Evolutionary conservation across 2,329 filamentous ascomycete genomes (phyloP), one percentile per base, ranked within the genome.

Genomic region (Orbilia quercus): DNA sequence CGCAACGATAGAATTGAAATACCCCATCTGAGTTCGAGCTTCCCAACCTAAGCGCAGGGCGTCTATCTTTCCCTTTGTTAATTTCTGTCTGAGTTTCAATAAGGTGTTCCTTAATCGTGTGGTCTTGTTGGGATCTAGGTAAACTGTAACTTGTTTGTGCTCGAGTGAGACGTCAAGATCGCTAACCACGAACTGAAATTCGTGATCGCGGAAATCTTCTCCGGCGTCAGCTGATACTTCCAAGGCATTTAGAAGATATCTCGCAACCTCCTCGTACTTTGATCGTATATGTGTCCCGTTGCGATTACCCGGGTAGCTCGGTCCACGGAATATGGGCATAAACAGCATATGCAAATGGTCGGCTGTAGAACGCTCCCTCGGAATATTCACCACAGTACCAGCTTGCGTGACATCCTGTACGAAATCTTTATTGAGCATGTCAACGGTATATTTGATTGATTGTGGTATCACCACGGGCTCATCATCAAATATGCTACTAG

Each of bases 401-500:
- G 50, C 14, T 44, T 62, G 9, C 18, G 34, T 18, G 22, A 57
- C 48, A 9, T 71, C 34, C 22, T 71, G 38, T 11, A 23, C 16
- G 16, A 63, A 71, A n/a, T 63, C 66, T 16, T 55, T n/a, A 28
- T 71, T 51, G 9, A 71, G 11, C 57, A 71, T 71, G 14, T 47
- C 50, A 12, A 63, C 66, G 1, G 22, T 9, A 22, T 71, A 63
- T 7, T 48, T 28, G 14, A 18, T 23, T 5, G 55, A 22, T 6
- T 22, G 14, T 2, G 42, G 42, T 34, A 69, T 5, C 14, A 44
- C 31, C 2, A 38, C 14, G 18, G 11, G 7, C 23, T 44, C 57
- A 6, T 36, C 14, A 7, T 36, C 12, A 14, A 31, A 50, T 5
- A 51, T 22, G 4, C 7, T 22, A 38, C 36, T 38, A 1, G 45